Conservation (phyloP, 1,284 basidiomycete species). For the Cryptococcus deneoformans region DNA sequence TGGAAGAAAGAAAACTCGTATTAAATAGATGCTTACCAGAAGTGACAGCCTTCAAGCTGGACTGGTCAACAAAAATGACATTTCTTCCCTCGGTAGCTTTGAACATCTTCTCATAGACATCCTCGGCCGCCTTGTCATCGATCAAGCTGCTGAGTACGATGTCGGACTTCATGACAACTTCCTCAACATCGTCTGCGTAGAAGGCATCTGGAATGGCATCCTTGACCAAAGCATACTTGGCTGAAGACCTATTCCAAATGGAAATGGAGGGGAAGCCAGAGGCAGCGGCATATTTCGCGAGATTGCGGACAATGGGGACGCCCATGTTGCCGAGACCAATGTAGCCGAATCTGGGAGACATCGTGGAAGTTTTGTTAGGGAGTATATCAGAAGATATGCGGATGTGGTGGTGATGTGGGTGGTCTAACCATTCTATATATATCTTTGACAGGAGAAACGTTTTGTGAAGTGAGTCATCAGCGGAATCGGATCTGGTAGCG, state of each 20-base stretch:
- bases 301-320: conserved; percentile 25
- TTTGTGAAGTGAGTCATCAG: no score
- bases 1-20: not conserved
- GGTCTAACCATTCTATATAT: not conserved
- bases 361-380: not conserved
- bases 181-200: conserved; percentile 15
- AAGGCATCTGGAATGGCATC: conserved; percentile 8
- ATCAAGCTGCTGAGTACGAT: conserved; percentile 30
- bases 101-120: conserved; percentile 21
- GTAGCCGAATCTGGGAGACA: conserved; percentile 22
- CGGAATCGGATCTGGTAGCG: no score
- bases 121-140: conserved; percentile 32
- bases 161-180: conserved; percentile 22
- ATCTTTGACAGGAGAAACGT: not conserved
- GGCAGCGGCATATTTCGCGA: conserved; percentile 20
- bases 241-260: conserved; percentile 34
- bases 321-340: conserved; percentile 40
- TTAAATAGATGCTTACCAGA: conserved; percentile 20
- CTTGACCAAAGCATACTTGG: conserved; percentile 28
- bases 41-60: conserved; percentile 29
- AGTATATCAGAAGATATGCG: not conserved
- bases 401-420: not conserved
- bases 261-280: conserved; percentile 15
- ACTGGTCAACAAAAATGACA: conserved; percentile 36
- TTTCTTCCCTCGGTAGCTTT: conserved; percentile 11